Evolutionary conservation across 331 rosid genomes (phyloP).

Genomic region (Quercus phellos): DNA sequence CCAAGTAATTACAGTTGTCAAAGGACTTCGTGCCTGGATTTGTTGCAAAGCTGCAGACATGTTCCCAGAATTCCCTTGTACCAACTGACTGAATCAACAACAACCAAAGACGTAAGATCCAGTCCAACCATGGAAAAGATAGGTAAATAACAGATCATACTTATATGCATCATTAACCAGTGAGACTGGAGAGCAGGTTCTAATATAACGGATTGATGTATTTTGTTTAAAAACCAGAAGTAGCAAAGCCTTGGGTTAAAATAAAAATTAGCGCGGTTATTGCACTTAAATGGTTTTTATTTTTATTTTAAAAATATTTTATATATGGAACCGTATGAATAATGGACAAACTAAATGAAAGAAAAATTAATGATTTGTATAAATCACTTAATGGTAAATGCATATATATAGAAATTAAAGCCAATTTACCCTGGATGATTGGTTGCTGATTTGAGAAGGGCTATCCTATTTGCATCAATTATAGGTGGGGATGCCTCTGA

Average conservation of each 20-base stretch:
- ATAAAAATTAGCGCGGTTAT: too few species aligned
- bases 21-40: constrained; percentile 59
- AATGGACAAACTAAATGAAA: too few species aligned
- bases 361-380: too few species aligned
- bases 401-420: not conserved
- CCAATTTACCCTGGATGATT: constrained; percentile 70
- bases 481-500: constrained; percentile 68
- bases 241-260: too few species aligned
- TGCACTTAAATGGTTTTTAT: too few species aligned
- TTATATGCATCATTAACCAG: too few species aligned
- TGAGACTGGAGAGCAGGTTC: too few species aligned
- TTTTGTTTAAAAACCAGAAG: too few species aligned
- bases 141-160: not conserved
- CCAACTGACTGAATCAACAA: constrained; percentile 56
- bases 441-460: constrained; percentile 65
- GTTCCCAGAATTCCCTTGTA: constrained; percentile 71
- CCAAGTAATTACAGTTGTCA: constrained; percentile 49
- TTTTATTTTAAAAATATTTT: too few species aligned
- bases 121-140: not conserved
- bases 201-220: too few species aligned
- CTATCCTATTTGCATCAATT: constrained; percentile 66
- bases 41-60: constrained; percentile 75
- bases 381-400: too few species aligned
- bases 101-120: constrained; percentile 18
- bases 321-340: too few species aligned